These are phyloP conservation scores for Volvariella surrecta DNA, from an alignment of 1,284 basidiomycete genomes.

Conservation along the genomic window DNA sequence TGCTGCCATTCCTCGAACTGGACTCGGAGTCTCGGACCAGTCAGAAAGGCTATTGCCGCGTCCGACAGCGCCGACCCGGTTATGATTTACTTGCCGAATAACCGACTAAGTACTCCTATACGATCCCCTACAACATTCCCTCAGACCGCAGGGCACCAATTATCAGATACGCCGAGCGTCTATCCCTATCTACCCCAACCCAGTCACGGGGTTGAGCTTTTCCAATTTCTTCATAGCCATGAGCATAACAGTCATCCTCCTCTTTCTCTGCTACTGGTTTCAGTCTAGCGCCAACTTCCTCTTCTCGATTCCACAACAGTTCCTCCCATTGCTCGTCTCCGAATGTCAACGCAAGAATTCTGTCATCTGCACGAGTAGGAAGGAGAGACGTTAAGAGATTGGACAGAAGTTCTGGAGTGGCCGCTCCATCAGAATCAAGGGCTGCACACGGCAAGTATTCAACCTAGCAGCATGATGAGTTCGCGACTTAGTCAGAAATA, in stretches of 20 bases:
- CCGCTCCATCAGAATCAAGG: constrained; percentile 47
- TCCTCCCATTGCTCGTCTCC: constrained; percentile 72
- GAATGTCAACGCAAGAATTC: constrained; percentile 65
- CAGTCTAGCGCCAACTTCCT: constrained; percentile 31
- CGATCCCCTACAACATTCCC: constrained; percentile 42
- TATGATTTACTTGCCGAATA: too few species aligned
- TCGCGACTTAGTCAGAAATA: background rate
- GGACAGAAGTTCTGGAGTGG: constrained; percentile 62
- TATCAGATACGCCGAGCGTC: constrained; percentile 67
- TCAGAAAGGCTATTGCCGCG: too few species aligned
- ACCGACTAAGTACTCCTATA: too few species aligned
- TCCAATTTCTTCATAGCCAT: constrained; percentile 42
- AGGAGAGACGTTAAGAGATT: constrained; percentile 65
- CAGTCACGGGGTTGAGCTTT: constrained; percentile 50
- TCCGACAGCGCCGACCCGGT: too few species aligned
- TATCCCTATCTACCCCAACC: constrained; percentile 66
- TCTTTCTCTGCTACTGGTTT: constrained; percentile 16
- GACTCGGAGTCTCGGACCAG: too few species aligned
- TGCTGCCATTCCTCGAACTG: too few species aligned
- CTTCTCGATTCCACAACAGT: constrained; percentile 65
- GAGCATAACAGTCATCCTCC: constrained; percentile 42
- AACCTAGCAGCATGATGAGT: constrained; percentile 33
- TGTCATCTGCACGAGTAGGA: constrained; percentile 60
- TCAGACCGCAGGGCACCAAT: constrained; percentile 66
- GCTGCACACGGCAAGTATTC: constrained; percentile 69